Conservation (phyloP, 352 stramenopile genomes). For the Achlya hypogyna region DNA sequence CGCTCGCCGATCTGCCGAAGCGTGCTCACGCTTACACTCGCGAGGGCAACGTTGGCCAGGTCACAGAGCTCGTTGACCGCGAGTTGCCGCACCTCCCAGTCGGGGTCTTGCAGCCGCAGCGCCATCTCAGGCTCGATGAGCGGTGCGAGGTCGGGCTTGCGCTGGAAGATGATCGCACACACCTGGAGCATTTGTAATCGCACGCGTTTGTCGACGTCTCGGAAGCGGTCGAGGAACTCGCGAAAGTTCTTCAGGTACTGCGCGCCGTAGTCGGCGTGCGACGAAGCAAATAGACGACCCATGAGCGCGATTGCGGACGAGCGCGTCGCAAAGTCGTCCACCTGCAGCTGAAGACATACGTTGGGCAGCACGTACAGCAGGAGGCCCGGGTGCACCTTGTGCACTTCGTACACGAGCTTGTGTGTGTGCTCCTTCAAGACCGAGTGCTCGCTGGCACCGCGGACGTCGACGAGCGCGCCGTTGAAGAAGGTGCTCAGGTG, state of each 20-base stretch:
- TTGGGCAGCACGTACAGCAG: slow-evolving; percentile 79
- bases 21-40: slow-evolving; percentile 53
- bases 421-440: slow-evolving; percentile 76
- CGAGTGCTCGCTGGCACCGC: slow-evolving; percentile 26
- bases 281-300: slow-evolving; percentile 69
- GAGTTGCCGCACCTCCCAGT: slow-evolving; percentile 74
- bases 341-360: slow-evolving; percentile 77
- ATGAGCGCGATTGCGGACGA: slow-evolving; percentile 67
- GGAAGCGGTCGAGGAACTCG: slow-evolving; percentile 78
- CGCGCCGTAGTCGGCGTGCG: slow-evolving; percentile 55
- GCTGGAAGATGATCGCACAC: slow-evolving; percentile 57
- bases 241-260: slow-evolving; percentile 79
- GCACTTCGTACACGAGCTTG: slow-evolving; percentile 70
- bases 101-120: slow-evolving; percentile 53
- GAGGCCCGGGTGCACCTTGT: slow-evolving; percentile 68
- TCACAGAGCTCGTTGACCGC: slow-evolving; percentile 78
- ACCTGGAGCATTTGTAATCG: slow-evolving; percentile 75
- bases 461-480: slow-evolving; percentile 56
- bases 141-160: slow-evolving; percentile 45
- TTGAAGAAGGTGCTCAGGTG: slow-evolving; percentile 75
- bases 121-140: slow-evolving; percentile 70
- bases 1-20: slow-evolving; percentile 68
- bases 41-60: slow-evolving; percentile 57
- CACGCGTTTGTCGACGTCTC: slow-evolving; percentile 81
- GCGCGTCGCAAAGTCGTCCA: slow-evolving; percentile 74